phyloP scores from a whole-genome alignment of 2,329 filamentous ascomycete species.

The Epichloe uncinata region DNA sequence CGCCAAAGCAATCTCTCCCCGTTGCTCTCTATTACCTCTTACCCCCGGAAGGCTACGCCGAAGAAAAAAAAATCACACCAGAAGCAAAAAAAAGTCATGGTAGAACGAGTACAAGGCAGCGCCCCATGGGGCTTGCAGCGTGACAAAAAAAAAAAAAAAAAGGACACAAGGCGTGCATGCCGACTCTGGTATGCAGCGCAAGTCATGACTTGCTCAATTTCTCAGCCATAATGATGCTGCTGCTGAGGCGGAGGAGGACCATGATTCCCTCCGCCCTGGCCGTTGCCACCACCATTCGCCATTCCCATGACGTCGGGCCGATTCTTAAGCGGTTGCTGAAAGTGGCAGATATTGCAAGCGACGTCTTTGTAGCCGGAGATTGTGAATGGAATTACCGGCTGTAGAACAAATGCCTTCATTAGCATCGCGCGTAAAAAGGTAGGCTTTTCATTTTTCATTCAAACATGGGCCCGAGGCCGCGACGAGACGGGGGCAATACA shows the following conservation, averaged over 20 bases:
- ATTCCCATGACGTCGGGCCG: slow-evolving; percentile 43
- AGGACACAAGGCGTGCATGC: background rate
- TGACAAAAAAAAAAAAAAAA: background rate
- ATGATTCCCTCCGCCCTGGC: slow-evolving; percentile 15
- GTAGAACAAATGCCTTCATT: background rate
- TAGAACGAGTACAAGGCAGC: background rate
- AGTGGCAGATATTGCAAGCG: slow-evolving; percentile 62
- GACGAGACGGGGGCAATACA: slow-evolving; percentile 14
- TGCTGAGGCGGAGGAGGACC: slow-evolving; percentile 15
- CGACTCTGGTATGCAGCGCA: too few species aligned
- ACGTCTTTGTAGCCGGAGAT: slow-evolving; percentile 56
- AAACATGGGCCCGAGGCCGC: too few species aligned
- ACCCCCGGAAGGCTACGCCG: too few species aligned
- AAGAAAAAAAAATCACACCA: background rate
- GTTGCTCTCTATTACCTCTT: too few species aligned
- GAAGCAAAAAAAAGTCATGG: background rate
- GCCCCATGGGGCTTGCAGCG: too few species aligned
- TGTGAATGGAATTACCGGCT: slow-evolving; percentile 61
- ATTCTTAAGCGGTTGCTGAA: slow-evolving; percentile 51
- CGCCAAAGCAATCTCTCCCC: too few species aligned
- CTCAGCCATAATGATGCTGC: slow-evolving; percentile 5
- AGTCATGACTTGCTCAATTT: background rate
- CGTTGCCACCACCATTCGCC: slow-evolving; percentile 24
- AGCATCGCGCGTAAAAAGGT: background rate
- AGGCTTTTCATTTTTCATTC: too few species aligned